Evolutionary conservation across 1,284 basidiomycete genomes (phyloP).

Genomic region (Apiotrichum veenhuisii): DNA sequence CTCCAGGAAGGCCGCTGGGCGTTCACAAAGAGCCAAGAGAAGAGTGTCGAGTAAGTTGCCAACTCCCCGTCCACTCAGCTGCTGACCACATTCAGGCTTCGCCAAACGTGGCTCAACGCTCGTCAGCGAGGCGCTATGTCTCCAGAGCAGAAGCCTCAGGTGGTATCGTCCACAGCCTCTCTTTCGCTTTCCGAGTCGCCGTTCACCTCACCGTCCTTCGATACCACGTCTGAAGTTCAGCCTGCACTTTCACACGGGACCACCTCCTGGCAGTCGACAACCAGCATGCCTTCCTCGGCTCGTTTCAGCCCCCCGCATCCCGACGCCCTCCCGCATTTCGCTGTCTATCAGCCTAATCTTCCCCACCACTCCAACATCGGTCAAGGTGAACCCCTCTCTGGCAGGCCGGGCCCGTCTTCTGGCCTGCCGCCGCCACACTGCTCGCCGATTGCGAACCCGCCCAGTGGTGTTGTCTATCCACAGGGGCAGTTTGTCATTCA

Average conservation of each 20-base stretch:
- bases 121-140: background rate
- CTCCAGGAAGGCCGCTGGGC: constrained; percentile 75
- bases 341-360: background rate
- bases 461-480: background rate
- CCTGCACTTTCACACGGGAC: background rate
- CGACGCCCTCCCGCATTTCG: background rate
- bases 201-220: constrained; percentile 13
- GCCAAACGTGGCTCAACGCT: constrained; percentile 1
- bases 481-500: constrained; percentile 7
- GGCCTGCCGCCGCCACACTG: background rate
- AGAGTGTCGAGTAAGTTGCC: constrained; percentile 39
- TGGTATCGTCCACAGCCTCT: constrained; percentile 1
- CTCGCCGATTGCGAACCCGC: background rate
- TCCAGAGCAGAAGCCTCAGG: background rate
- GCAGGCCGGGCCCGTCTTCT: background rate
- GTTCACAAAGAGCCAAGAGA: constrained; percentile 67
- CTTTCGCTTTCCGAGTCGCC: constrained; percentile 9
- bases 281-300: background rate
- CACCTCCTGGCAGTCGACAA: background rate
- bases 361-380: too few species aligned
- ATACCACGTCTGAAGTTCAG: background rate
- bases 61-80: background rate
- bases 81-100: background rate
- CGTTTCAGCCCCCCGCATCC: background rate
- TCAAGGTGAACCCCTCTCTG: background rate